Percentiles rank a stretch among this genome's conserved stretches.
Conservation (phyloP, 371 early-diverging fungal genomes). For the Mucor saturninus region DNA sequence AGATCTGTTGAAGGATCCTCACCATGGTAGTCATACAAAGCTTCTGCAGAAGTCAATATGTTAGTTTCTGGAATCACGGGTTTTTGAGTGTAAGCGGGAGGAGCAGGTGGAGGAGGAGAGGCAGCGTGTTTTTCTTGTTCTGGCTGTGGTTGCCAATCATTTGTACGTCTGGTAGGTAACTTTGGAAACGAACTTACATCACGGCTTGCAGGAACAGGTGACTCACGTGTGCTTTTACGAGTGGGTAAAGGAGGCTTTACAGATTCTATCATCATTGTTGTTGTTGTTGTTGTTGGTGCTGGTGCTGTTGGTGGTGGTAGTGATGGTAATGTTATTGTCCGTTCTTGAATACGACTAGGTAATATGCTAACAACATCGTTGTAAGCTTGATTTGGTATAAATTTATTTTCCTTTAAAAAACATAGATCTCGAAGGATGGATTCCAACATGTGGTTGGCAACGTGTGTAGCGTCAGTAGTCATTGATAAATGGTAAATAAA, state of each 20-base stretch:
- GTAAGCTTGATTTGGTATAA: constrained; percentile 38
- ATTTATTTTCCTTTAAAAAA: constrained; percentile 47
- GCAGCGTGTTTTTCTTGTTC: constrained; percentile 22
- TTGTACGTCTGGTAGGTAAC: constrained; percentile 41
- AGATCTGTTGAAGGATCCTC: constrained; percentile 55
- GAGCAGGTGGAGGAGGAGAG: constrained; percentile 28
- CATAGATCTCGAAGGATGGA: constrained; percentile 48
- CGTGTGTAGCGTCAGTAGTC: constrained; percentile 20
- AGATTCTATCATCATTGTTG: constrained; percentile 3
- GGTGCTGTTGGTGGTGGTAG: constrained; percentile 1
- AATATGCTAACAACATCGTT: constrained; percentile 41
- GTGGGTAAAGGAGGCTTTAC: constrained; percentile 44
- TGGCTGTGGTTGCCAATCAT: constrained; percentile 23
- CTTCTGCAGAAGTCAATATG: constrained; percentile 41
- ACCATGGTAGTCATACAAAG: constrained; percentile 52
- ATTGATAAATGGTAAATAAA: constrained; percentile 5
- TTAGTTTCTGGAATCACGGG: background rate
- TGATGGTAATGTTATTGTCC: background rate
- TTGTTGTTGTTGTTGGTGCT: constrained; percentile 3
- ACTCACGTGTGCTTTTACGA: constrained; percentile 35
- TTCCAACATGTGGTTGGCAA: constrained; percentile 49
- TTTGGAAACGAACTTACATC: constrained; percentile 31
- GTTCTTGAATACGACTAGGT: constrained; percentile 29
- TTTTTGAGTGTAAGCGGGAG: constrained; percentile 37
- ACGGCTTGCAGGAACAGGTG: constrained; percentile 26